Conservation (phyloP, 345 rosid genomes). For the Draba incana region DNA sequence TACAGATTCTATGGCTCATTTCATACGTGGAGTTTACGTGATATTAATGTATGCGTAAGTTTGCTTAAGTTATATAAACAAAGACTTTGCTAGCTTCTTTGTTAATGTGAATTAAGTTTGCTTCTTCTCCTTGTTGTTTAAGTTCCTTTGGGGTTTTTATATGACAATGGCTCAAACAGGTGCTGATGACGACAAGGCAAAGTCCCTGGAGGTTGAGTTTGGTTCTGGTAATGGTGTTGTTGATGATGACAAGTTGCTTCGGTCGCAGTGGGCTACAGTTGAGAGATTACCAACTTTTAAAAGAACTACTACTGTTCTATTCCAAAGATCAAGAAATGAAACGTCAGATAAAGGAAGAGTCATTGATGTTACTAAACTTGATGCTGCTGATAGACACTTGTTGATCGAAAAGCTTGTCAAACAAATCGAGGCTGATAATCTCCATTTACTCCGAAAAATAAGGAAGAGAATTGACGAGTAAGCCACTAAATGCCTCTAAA, state of each 20-base stretch:
- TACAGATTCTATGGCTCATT: constrained; percentile 27
- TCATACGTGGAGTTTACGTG: constrained; percentile 31
- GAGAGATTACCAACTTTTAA: constrained; percentile 58
- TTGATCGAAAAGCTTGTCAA: constrained; percentile 60
- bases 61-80: constrained; percentile 6
- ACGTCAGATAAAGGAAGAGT: constrained; percentile 41
- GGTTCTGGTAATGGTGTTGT: constrained; percentile 32
- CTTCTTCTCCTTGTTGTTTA: neutral
- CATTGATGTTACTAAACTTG: constrained; percentile 54
- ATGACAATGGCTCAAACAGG: constrained; percentile 32
- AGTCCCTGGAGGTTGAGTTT: constrained; percentile 15
- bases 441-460: constrained; percentile 47
- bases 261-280: constrained; percentile 55
- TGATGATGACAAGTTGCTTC: constrained; percentile 37
- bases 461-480: constrained; percentile 58
- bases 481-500: neutral
- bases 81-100: constrained; percentile 5
- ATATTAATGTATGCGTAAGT: constrained; percentile 12
- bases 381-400: constrained; percentile 45
- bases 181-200: constrained; percentile 15
- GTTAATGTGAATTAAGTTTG: constrained; percentile 13
- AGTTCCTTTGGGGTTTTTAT: neutral
- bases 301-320: constrained; percentile 50
- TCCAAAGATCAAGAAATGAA: constrained; percentile 27
- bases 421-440: constrained; percentile 56